These are phyloP conservation scores for Amanita rubescens DNA, from an alignment of 768 basidiomycete species.

Conservation along the genomic window DNA sequence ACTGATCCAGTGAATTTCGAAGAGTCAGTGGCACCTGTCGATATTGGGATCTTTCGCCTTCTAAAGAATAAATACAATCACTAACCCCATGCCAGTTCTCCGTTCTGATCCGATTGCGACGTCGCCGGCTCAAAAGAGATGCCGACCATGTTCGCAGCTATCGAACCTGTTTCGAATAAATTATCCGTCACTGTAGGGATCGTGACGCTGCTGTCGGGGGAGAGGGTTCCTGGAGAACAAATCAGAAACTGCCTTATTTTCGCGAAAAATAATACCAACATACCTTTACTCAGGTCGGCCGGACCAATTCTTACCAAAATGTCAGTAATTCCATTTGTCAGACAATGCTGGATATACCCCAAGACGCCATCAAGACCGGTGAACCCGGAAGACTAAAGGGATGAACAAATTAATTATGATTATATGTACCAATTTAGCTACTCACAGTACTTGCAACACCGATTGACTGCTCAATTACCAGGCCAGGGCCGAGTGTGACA, in stretches of 20 bases:
- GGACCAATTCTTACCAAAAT: conserved; percentile 47
- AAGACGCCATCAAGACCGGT: conserved; percentile 56
- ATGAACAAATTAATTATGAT: background rate
- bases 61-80: conserved; percentile 15
- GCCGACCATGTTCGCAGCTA: conserved; percentile 34
- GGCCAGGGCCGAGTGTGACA: conserved; percentile 46
- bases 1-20: conserved; percentile 37
- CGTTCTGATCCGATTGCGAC: conserved; percentile 31
- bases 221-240: conserved; percentile 25
- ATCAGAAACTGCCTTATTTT: background rate
- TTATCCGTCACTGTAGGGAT: conserved; percentile 57
- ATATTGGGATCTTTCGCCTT: conserved; percentile 1
- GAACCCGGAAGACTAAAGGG: conserved; percentile 32
- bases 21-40: conserved; percentile 34
- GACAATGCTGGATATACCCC: conserved; percentile 31
- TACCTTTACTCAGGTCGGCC: conserved; percentile 41
- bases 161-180: conserved; percentile 32
- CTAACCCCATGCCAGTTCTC: conserved; percentile 48
- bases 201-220: conserved; percentile 16
- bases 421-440: background rate
- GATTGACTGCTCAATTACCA: conserved; percentile 49
- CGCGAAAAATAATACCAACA: background rate
- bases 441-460: conserved; percentile 42
- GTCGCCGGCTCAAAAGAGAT: conserved; percentile 46
- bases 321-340: background rate